phyloP scores from a whole-genome alignment of 208 protist species.

The Acanthamoeba lugdunensis region DNA sequence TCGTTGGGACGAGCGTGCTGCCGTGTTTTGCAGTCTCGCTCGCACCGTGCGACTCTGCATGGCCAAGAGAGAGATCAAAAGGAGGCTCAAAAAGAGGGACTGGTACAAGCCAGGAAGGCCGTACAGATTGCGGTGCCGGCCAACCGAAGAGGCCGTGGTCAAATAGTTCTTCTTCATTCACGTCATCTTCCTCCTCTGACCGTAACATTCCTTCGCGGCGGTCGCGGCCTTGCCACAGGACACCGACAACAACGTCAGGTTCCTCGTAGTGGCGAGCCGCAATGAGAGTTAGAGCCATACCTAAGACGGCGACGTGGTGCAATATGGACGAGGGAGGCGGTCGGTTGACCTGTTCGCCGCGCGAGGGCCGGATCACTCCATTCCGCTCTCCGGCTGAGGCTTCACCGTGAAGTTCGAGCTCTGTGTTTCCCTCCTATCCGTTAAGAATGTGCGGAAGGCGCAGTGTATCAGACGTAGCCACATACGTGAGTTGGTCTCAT shows the following conservation, averaged over 20 bases:
- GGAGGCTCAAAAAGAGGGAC: background rate
- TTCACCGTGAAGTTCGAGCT: too few relatives aligned
- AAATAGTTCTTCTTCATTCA: background rate
- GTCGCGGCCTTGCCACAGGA: too few relatives aligned
- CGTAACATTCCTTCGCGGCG: too few relatives aligned
- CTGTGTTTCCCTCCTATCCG: too few relatives aligned
- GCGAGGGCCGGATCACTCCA: background rate
- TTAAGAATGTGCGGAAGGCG: background rate
- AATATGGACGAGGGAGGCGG: background rate
- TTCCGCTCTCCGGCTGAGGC: background rate
- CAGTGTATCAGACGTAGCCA: too few relatives aligned
- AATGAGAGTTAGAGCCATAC: background rate
- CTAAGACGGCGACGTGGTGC: background rate
- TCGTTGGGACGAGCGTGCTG: background rate
- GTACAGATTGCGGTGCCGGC: background rate
- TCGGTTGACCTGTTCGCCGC: background rate
- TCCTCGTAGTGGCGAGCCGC: background rate
- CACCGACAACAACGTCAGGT: too few relatives aligned
- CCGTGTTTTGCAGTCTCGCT: background rate
- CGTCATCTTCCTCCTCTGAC: background rate
- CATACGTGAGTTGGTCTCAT: background rate
- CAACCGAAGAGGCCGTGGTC: background rate
- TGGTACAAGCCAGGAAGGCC: background rate
- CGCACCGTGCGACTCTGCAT: background rate
- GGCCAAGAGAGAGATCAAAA: background rate